phyloP scores from a whole-genome alignment of 2,329 filamentous ascomycete species.

The Penicillium sp. region DNA sequence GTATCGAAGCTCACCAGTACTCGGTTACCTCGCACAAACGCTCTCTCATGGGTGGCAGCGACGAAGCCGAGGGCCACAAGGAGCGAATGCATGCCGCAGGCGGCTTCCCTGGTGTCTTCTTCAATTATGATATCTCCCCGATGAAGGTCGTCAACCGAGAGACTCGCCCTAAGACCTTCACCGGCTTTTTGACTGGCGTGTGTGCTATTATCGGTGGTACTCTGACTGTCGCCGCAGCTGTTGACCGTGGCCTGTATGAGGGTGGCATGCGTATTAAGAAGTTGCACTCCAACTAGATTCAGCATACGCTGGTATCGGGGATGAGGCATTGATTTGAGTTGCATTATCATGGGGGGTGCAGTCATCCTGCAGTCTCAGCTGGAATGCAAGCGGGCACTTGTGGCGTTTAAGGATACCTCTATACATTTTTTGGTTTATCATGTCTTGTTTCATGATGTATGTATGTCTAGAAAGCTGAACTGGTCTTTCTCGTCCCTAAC shows the following conservation, averaged over 20 bases:
- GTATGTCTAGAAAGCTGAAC: too few species aligned
- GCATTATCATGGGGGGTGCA: background rate
- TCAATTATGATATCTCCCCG: conserved; percentile 97
- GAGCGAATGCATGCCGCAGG: conserved; percentile 84
- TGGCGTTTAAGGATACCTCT: conserved; percentile 19
- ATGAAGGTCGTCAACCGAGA: conserved; percentile 99
- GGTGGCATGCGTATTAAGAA: conserved; percentile 81
- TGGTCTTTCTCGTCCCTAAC: too few species aligned
- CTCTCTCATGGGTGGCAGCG: conserved; percentile 75
- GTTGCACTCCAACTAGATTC: conserved; percentile 56
- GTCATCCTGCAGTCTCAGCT: background rate
- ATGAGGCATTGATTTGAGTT: background rate
- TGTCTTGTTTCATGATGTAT: conserved; percentile 4
- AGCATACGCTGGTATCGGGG: background rate
- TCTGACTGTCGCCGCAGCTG: conserved; percentile 85
- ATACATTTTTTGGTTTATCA: conserved; percentile 11
- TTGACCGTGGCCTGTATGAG: conserved; percentile 89
- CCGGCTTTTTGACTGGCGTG: conserved; percentile 85
- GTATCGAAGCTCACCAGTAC: conserved; percentile 96
- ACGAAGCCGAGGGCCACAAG: conserved; percentile 80
- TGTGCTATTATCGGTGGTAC: conserved; percentile 94
- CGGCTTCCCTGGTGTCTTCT: conserved; percentile 96
- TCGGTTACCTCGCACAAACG: conserved; percentile 95
- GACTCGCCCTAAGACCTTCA: conserved; percentile 79
- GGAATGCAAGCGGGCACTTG: conserved; percentile 9